A percentile compares a stretch with the other conserved stretches of the same genome.
Conservation (phyloP, 495 filamentous ascomycete genomes). For the Penicillium bovifimosum region DNA sequence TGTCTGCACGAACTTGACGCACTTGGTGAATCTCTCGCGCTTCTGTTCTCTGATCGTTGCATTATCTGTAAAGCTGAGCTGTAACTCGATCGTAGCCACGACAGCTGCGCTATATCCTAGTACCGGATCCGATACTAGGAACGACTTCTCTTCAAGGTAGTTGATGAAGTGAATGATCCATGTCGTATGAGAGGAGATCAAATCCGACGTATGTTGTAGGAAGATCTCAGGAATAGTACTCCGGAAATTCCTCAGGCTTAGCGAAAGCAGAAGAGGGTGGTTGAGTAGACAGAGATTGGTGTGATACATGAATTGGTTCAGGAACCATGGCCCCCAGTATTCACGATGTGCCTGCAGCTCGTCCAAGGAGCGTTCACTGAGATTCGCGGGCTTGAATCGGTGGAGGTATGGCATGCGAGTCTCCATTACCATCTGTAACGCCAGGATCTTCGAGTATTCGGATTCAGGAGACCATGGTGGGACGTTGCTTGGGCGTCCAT, state of each 20-base stretch:
- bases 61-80: slow-evolving; percentile 43
- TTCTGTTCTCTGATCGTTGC: slow-evolving; percentile 35
- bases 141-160: slow-evolving; percentile 39
- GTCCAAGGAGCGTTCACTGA: slow-evolving; percentile 35
- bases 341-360: slow-evolving; percentile 37
- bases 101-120: slow-evolving; percentile 47
- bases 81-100: slow-evolving; percentile 46
- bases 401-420: slow-evolving; percentile 43
- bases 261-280: slow-evolving; percentile 41
- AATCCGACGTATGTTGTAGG: slow-evolving; percentile 42
- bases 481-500: slow-evolving; percentile 39
- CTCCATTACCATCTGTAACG: slow-evolving; percentile 45
- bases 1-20: slow-evolving; percentile 40
- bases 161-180: slow-evolving; percentile 48
- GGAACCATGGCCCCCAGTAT: slow-evolving; percentile 46
- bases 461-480: slow-evolving; percentile 48
- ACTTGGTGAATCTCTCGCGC: slow-evolving; percentile 40
- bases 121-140: slow-evolving; percentile 42
- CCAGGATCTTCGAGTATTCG: slow-evolving; percentile 44
- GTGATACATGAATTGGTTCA: slow-evolving; percentile 47
- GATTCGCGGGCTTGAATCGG: slow-evolving; percentile 41
- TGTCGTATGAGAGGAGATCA: slow-evolving; percentile 43
- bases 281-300: slow-evolving; percentile 46
- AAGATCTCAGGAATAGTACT: slow-evolving; percentile 47
- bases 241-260: slow-evolving; percentile 42